phyloP scores from a whole-genome alignment of 2,329 filamentous ascomycete species.

The Pseudogymnoascus sp. region DNA sequence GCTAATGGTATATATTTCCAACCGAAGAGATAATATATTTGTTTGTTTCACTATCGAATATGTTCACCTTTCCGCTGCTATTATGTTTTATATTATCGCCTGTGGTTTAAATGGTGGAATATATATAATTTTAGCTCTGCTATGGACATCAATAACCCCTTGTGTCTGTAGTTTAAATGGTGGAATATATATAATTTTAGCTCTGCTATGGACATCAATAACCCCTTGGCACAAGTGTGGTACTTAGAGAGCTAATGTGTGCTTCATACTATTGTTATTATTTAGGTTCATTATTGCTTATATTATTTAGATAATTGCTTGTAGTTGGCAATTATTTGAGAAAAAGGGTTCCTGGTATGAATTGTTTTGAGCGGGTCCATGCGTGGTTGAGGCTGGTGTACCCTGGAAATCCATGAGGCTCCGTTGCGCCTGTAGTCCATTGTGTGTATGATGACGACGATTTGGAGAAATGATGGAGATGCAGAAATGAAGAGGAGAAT shows the following conservation, averaged over 20 bases:
- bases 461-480: neutral
- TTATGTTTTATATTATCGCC: neutral
- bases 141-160: neutral
- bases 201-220: neutral
- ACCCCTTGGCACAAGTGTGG: neutral
- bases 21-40: neutral
- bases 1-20: slow-evolving; percentile 3
- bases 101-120: neutral
- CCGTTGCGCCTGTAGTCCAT: neutral
- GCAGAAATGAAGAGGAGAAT: neutral
- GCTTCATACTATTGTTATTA: neutral
- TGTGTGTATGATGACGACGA: neutral
- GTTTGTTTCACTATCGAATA: neutral
- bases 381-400: slow-evolving; percentile 1
- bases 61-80: neutral
- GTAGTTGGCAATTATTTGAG: neutral
- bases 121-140: neutral
- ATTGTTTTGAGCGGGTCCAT: neutral
- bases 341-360: neutral
- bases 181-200: neutral
- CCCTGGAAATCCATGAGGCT: neutral
- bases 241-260: neutral
- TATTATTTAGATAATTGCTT: neutral
- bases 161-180: neutral
- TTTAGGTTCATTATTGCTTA: neutral